A percentile compares a stretch with the other conserved stretches of the same genome.
phyloP scores from a whole-genome alignment of 1,139 yeast genomes.

The Waltiozyma sp. region DNA sequence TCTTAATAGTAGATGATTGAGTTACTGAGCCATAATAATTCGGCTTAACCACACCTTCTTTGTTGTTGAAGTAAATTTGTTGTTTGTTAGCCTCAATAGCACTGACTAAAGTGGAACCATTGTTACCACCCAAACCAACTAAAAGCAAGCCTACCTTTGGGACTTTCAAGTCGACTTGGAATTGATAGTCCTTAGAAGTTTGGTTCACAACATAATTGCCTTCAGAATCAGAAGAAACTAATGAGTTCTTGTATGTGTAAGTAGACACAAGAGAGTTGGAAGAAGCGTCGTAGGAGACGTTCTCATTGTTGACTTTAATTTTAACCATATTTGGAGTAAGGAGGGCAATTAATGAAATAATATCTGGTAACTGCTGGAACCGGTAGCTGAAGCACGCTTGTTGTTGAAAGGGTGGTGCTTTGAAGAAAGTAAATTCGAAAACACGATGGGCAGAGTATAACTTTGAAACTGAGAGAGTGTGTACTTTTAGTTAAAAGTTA shows the following conservation, averaged over 20 bases:
- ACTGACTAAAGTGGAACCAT: slow-evolving; percentile 85
- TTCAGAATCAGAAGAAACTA: slow-evolving; percentile 37
- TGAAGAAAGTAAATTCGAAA: slow-evolving; percentile 17
- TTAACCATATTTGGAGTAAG: slow-evolving; percentile 11
- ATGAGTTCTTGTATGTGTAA: slow-evolving; percentile 61
- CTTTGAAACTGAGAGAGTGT: neutral
- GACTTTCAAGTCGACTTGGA: slow-evolving; percentile 71
- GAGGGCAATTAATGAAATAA: slow-evolving; percentile 10
- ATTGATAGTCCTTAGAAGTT: slow-evolving; percentile 62
- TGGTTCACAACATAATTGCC: slow-evolving; percentile 66
- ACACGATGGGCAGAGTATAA: slow-evolving; percentile 11
- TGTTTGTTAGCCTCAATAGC: slow-evolving; percentile 80
- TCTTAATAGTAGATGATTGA: slow-evolving; percentile 81
- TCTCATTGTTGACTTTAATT: slow-evolving; percentile 44
- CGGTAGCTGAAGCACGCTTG: slow-evolving; percentile 16
- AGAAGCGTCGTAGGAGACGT: slow-evolving; percentile 49
- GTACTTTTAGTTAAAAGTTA: neutral
- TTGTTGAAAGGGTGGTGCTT: slow-evolving; percentile 19
- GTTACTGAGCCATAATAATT: slow-evolving; percentile 96
- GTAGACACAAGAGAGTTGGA: slow-evolving; percentile 54
- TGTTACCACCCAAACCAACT: slow-evolving; percentile 95
- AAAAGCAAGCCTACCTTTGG: slow-evolving; percentile 85
- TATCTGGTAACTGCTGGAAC: slow-evolving; percentile 12
- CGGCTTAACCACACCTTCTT: slow-evolving; percentile 70
- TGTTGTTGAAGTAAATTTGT: slow-evolving; percentile 67